Percentiles rank a stretch among this genome's conserved stretches.
phyloP scores from a whole-genome alignment of 1,139 yeast genomes.

The Petasospora rhodanensis region DNA sequence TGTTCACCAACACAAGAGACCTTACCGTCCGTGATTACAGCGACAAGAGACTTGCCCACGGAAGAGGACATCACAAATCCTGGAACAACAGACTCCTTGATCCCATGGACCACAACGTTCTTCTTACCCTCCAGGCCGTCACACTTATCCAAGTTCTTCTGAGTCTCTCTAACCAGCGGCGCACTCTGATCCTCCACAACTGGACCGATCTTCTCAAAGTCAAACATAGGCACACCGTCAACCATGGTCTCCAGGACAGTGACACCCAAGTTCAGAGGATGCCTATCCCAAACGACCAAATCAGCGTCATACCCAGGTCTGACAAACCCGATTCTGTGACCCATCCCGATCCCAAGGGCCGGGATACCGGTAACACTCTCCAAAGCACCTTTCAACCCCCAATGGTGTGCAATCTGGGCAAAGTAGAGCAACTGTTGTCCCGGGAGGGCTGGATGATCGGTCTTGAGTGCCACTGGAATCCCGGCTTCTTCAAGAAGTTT shows the following conservation, averaged over 20 bases:
- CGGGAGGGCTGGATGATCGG: slow-evolving; percentile 9
- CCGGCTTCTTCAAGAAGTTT: slow-evolving; percentile 3
- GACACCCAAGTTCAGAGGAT: slow-evolving; percentile 6
- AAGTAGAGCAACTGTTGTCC: slow-evolving; percentile 7
- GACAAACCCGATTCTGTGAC: slow-evolving; percentile 6
- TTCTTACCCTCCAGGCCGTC: background rate
- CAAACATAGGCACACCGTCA: slow-evolving; percentile 6
- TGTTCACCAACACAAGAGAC: slow-evolving; percentile 1
- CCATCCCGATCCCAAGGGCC: slow-evolving; percentile 4
- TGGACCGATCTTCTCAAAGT: slow-evolving; percentile 1
- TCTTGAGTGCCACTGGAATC: slow-evolving; percentile 6
- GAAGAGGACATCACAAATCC: slow-evolving; percentile 2
- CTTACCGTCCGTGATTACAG: slow-evolving; percentile 3
- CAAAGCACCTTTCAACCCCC: slow-evolving; percentile 3
- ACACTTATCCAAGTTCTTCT: background rate
- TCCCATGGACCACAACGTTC: slow-evolving; percentile 4
- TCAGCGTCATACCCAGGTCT: slow-evolving; percentile 8
- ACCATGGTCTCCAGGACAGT: slow-evolving; percentile 4
- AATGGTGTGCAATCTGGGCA: slow-evolving; percentile 7
- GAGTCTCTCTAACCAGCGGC: background rate
- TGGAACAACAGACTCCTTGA: slow-evolving; percentile 2
- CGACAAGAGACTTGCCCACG: slow-evolving; percentile 1
- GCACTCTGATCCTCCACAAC: background rate
- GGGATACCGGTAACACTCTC: slow-evolving; percentile 6
- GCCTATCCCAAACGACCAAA: slow-evolving; percentile 8